phyloP scores from a whole-genome alignment of 192 early-diverging fungal species.

The Linnemannia hyalina region DNA sequence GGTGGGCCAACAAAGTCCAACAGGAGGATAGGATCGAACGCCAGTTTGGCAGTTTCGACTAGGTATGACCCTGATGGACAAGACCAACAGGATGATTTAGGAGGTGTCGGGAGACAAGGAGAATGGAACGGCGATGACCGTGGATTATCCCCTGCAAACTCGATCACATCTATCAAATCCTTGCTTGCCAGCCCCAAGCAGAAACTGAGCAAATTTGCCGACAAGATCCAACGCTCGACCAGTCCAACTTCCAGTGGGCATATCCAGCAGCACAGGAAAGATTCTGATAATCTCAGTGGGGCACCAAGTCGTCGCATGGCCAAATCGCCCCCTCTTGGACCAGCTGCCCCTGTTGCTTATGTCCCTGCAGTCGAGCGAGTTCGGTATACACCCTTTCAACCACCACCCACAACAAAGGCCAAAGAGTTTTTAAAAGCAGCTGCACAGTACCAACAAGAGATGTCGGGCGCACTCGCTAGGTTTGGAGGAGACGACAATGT shows the following conservation, averaged over 20 bases:
- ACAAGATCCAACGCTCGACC: constrained; percentile 57
- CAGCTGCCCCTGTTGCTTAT: constrained; percentile 59
- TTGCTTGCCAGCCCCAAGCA: constrained; percentile 38
- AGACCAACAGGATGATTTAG: constrained; percentile 13
- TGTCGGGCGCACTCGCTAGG: constrained; percentile 33
- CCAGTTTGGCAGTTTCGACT: constrained; percentile 3
- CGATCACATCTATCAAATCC: constrained; percentile 46
- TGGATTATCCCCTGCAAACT: constrained; percentile 47
- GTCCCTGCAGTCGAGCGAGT: constrained; percentile 63
- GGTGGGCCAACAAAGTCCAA: constrained; percentile 19
- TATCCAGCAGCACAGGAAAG: constrained; percentile 44
- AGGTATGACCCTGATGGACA: constrained; percentile 14
- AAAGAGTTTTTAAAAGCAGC: constrained; percentile 53
- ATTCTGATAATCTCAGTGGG: constrained; percentile 23
- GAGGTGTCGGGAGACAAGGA: constrained; percentile 24
- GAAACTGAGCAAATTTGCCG: constrained; percentile 46
- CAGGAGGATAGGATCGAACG: constrained; percentile 34
- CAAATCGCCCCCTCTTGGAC: constrained; percentile 57
- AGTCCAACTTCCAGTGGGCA: constrained; percentile 55
- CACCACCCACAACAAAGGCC: constrained; percentile 49
- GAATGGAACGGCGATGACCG: constrained; percentile 33
- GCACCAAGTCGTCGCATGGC: constrained; percentile 36
- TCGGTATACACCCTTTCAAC: constrained; percentile 57
- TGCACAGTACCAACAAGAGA: constrained; percentile 47
- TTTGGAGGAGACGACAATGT: constrained; percentile 27